Base-by-base conservation (phyloP, 192 early-diverging fungal genomes). In the Jimgerdemannia lactiflua region DNA sequence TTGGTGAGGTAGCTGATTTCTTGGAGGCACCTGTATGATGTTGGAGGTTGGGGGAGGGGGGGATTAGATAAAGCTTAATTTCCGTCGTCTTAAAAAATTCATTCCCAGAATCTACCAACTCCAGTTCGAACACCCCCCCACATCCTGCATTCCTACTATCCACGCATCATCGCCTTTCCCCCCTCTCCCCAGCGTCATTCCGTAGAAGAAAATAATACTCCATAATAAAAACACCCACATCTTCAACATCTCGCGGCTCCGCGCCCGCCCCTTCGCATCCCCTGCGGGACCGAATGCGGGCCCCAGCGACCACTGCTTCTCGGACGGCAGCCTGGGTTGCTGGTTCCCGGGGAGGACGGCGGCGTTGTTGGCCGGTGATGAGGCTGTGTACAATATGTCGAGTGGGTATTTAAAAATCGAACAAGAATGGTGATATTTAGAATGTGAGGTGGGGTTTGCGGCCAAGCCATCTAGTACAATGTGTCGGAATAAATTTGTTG, bases 221-320 rank as follows among this genome's bases (percentile, higher is more conserved):
- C 29, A 29, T 14, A 65, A 65, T 19, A 65, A 14, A 14, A 65
- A 65, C 64, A 72, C 85, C 59, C 85, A 95, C 91, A 87, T 86
- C 87, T 94, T 91, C 71, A 95, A 81, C 14, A 92, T 85, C 78
- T 95, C 89, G 70, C 89, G 84, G 71, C 90, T 92, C 66, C 91
- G 93, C 75, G 70, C 89, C 72, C 82, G 85, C 77, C 68, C 86
- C 75, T 86, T 89, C 73, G 67, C 88, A 79, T 86, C 88, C 67
- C 40, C 67, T 68, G 19, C 67, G 7, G 19, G 7, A 19, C 67
- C 18, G 40, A 14, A 68, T 9, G 67, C 40, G 9, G 67, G 49
- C 6, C 49, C 49, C 49, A 59, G 49, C 49, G 49, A 6, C 49
- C 6, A 59, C 49, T 6, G 49, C 49, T 14, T 10, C 49, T 6